Conservation (phyloP, 805 yeast species). For the Yarrowia sp. region DNA sequence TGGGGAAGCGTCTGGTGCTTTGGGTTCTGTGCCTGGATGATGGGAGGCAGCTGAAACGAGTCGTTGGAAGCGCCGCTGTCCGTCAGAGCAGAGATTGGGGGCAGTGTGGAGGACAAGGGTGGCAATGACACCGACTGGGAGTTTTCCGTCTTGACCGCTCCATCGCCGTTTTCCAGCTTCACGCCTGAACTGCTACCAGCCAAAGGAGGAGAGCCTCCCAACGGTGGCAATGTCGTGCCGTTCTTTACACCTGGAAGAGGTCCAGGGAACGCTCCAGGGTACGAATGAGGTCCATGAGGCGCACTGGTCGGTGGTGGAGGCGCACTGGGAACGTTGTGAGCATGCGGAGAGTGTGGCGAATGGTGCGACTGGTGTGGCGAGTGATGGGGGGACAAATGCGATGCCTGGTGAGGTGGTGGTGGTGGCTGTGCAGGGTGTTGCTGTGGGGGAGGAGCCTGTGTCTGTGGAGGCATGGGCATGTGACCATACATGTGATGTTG, state of each 20-base stretch:
- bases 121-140: neutral
- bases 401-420: neutral
- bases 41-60: slow-evolving; percentile 36
- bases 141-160: neutral
- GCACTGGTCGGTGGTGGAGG: slow-evolving; percentile 1
- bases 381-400: slow-evolving; percentile 6
- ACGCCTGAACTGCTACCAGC: neutral
- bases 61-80: slow-evolving; percentile 7
- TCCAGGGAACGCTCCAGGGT: neutral
- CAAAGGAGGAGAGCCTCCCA: slow-evolving; percentile 8
- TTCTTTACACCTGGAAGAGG: neutral
- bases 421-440: slow-evolving; percentile 17
- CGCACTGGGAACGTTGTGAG: neutral
- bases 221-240: slow-evolving; percentile 7
- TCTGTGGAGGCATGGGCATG: slow-evolving; percentile 26
- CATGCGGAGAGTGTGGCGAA: slow-evolving; percentile 2
- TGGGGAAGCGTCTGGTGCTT: slow-evolving; percentile 35
- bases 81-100: slow-evolving; percentile 25
- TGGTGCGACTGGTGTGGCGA: slow-evolving; percentile 18
- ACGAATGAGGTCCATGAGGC: slow-evolving; percentile 4
- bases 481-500: slow-evolving; percentile 3
- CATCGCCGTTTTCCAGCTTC: slow-evolving; percentile 6
- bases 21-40: slow-evolving; percentile 36
- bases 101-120: neutral
- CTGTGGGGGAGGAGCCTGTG: neutral